phyloP scores from a whole-genome alignment of 306 rosid genomes.

The Mimosa bimucronata region DNA sequence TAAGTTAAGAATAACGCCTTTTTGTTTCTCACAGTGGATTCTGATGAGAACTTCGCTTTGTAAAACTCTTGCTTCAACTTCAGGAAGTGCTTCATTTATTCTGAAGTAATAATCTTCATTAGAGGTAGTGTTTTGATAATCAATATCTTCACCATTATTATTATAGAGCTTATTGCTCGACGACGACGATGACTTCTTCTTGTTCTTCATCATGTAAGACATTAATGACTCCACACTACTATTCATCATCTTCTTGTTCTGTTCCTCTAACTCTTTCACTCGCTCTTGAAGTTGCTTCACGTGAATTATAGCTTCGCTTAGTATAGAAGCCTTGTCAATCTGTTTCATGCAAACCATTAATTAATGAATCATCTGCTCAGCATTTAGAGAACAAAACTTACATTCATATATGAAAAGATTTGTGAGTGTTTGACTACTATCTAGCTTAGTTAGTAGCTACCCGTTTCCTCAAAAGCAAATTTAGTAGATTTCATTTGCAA shows the following conservation, averaged over 20 bases:
- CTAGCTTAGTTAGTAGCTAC: no score
- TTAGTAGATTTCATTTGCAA: neutral
- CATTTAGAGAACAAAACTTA: neutral
- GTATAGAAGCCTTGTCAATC: conserved; percentile 37
- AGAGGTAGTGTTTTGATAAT: neutral
- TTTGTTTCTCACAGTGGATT: conserved; percentile 21
- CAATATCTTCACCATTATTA: neutral
- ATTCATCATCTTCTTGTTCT: conserved; percentile 8
- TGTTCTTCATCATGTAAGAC: neutral
- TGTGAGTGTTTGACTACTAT: neutral
- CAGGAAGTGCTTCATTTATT: neutral
- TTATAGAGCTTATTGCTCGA: neutral
- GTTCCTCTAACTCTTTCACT: conserved; percentile 18
- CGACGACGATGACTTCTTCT: neutral
- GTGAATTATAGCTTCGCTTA: conserved; percentile 4
- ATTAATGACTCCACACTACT: neutral
- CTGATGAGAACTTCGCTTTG: conserved; percentile 23
- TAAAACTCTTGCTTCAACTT: conserved; percentile 28
- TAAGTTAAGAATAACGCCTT: conserved; percentile 1
- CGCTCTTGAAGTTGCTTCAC: conserved; percentile 31
- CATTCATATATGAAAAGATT: no score
- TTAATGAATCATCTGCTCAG: neutral
- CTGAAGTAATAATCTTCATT: neutral
- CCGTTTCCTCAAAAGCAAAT: neutral
- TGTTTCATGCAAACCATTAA: neutral